Evolutionary conservation across 192 early-diverging fungal genomes (phyloP).

Genomic region (Paraglomus occultum): DNA sequence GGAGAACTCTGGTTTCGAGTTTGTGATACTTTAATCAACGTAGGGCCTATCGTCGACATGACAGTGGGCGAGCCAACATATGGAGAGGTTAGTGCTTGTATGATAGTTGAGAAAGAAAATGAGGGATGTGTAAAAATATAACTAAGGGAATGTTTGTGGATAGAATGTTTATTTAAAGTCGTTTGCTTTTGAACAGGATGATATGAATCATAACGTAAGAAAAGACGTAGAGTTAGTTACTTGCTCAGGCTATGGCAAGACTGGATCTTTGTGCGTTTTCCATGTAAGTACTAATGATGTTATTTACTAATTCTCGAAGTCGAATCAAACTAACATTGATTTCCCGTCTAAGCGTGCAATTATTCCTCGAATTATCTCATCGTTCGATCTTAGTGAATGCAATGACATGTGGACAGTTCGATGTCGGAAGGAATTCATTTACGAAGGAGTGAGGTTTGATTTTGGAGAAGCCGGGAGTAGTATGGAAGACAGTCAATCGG

Average conservation of each 20-base stretch:
- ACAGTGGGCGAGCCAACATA: conserved; percentile 64
- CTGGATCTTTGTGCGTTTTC: conserved; percentile 50
- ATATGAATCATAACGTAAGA: conserved; percentile 16
- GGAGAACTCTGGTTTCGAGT: conserved; percentile 62
- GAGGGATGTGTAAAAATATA: no score
- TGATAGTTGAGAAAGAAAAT: neutral
- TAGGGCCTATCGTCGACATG: conserved; percentile 75
- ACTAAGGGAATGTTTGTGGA: neutral
- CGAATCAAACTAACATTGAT: neutral
- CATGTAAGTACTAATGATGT: conserved; percentile 36
- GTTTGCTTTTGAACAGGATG: conserved; percentile 1
- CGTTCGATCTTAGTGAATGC: conserved; percentile 50
- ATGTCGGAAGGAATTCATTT: conserved; percentile 49
- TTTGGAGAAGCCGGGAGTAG: conserved; percentile 29
- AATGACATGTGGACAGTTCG: conserved; percentile 70
- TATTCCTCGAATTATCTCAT: conserved; percentile 43
- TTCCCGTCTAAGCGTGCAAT: conserved; percentile 44
- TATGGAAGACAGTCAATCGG: conserved; percentile 27
- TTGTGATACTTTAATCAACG: conserved; percentile 73
- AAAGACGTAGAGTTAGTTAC: conserved; percentile 49
- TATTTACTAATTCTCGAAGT: neutral
- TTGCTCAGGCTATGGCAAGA: conserved; percentile 52
- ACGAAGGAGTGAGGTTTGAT: conserved; percentile 43
- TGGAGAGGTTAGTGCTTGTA: conserved; percentile 31
- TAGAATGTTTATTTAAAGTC: neutral